These are phyloP conservation scores for Exophiala lecanii-corni DNA, from an alignment of 2,329 filamentous ascomycete species.

Conservation along the genomic window DNA sequence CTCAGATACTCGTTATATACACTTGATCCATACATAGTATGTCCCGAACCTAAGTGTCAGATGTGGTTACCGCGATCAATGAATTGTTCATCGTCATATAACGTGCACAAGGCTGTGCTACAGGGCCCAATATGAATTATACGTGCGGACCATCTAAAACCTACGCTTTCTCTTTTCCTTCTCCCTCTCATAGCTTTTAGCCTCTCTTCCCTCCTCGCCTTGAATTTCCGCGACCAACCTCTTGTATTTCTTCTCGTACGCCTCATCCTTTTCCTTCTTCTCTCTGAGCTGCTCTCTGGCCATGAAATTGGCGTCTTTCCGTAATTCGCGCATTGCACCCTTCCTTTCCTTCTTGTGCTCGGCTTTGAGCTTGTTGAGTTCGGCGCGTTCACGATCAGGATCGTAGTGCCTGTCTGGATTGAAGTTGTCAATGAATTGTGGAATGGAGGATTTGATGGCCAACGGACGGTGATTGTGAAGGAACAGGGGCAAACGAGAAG, in stretches of 20 bases:
- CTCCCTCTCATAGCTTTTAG: conserved; percentile 85
- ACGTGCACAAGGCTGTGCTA: too few species aligned
- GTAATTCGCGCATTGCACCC: conserved; percentile 85
- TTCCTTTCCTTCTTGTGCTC: conserved; percentile 96
- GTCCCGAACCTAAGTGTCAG: too few species aligned
- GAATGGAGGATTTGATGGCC: conserved; percentile 80
- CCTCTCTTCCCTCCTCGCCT: conserved; percentile 80
- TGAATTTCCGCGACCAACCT: conserved; percentile 91
- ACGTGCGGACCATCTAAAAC: too few species aligned
- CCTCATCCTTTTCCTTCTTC: conserved; percentile 89
- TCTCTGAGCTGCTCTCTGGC: conserved; percentile 81
- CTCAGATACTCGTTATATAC: too few species aligned
- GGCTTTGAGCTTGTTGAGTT: conserved; percentile 74
- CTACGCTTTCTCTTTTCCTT: conserved; percentile 68
- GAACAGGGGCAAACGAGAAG: conserved; percentile 68
- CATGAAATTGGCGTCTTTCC: conserved; percentile 93
- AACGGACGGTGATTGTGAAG: conserved; percentile 86
- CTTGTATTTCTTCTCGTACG: conserved; percentile 96
- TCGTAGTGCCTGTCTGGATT: conserved; percentile 97
- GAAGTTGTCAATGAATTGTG: conserved; percentile 94
- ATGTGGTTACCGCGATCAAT: too few species aligned
- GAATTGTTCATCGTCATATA: too few species aligned
- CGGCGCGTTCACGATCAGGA: conserved; percentile 82
- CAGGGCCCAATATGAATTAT: too few species aligned
- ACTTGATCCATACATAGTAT: too few species aligned